phyloP scores from a whole-genome alignment of 352 stramenopile species.

The Pythium brachiatum region DNA sequence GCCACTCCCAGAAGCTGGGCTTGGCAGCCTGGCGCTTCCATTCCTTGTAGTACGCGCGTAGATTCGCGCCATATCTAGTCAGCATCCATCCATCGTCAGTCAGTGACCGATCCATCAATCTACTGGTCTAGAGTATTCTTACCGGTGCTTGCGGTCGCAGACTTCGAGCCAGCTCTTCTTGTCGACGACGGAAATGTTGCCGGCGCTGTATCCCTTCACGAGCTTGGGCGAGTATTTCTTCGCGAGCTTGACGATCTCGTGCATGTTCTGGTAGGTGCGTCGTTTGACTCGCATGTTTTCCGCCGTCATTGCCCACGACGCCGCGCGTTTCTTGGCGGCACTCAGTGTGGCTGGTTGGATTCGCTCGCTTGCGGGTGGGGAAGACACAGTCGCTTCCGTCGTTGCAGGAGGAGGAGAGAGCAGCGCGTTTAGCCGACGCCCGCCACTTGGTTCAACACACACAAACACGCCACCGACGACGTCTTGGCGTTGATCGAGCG shows the following conservation, averaged over 20 bases:
- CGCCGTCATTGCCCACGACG: constrained; percentile 52
- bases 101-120: constrained; percentile 4
- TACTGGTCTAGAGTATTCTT: constrained; percentile 6
- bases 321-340: constrained; percentile 22
- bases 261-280: constrained; percentile 85
- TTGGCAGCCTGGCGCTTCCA: constrained; percentile 89
- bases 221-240: constrained; percentile 89
- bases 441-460: constrained; percentile 38
- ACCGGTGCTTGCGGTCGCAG: constrained; percentile 85
- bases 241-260: constrained; percentile 86
- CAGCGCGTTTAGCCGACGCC: constrained; percentile 42
- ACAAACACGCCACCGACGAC: constrained; percentile 33
- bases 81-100: background rate
- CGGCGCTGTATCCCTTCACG: constrained; percentile 85
- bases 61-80: constrained; percentile 94
- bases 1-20: constrained; percentile 87
- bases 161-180: constrained; percentile 90
- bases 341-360: constrained; percentile 18
- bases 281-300: constrained; percentile 74
- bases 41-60: constrained; percentile 96
- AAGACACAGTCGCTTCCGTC: background rate
- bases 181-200: constrained; percentile 90
- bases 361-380: background rate
- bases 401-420: background rate
- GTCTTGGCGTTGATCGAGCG: constrained; percentile 41